Evolutionary conservation across 2,329 filamentous ascomycete species (phyloP), one percentile per base, ranked within the genome.

Genomic region (Thelonectria discophora): DNA sequence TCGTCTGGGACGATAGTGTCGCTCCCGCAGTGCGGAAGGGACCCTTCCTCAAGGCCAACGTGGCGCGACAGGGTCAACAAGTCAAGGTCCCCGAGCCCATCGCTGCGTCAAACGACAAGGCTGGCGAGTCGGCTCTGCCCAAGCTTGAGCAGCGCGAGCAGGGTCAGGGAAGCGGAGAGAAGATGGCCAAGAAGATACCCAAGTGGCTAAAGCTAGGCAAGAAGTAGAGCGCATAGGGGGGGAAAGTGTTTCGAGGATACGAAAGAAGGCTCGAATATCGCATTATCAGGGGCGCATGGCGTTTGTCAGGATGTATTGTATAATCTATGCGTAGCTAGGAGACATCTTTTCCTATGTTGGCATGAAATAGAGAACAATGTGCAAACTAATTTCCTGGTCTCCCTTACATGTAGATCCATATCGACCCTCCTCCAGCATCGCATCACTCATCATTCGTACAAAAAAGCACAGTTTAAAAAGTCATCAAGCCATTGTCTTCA

Each of bases 191-290:
- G 84, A 93, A 92, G 79, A 72, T 84, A 61, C 90, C 90, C 18
- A 93, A 91, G 75, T 92, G 91, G 86, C 77, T 94, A 39, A 91
- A 91, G 75, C 77, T 91, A 55, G 87, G 88, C 13, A 93, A 91
- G 84, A 93, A 93, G 79, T 73, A 69, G 59, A 51, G 20, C 11
- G 20, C n/a, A 20, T 42, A 27, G 24, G 20, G 3, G 8, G 24
- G 18, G 13, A 15, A 47, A 13, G 34, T 42, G 48, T 30, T 11
- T n/a, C 24, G 53, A 39, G 27, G n/a, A 48, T 24, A 34, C 17
- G 21, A 40, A 27, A 24, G 55, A n/a, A 9, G 24, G 20, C 5
- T 55, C 21, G 27, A 18, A 40, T 9, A 48, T 47, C 39, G 53
- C 60, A 67, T 63, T 27, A n/a, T 27, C 17, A 39, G 18, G 55